phyloP scores from a whole-genome alignment of 2,329 filamentous ascomycete genomes.

The Aspergillus flavus region DNA sequence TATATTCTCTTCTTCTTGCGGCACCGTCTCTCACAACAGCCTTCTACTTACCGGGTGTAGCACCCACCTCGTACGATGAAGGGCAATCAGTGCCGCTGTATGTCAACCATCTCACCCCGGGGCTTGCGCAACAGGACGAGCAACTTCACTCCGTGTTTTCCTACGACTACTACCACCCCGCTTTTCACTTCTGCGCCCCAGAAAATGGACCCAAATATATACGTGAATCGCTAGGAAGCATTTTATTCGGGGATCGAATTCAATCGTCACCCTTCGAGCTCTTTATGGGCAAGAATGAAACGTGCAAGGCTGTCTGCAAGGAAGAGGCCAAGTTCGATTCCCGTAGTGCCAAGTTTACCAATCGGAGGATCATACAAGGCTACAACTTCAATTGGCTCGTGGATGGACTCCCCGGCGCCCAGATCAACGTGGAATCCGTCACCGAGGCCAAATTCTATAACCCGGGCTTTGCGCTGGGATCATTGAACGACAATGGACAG shows the following conservation, averaged over 20 bases:
- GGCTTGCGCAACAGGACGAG: constrained; percentile 73
- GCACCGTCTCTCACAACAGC: constrained; percentile 55
- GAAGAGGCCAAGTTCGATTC: constrained; percentile 66
- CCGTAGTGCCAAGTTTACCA: constrained; percentile 75
- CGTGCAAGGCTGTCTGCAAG: constrained; percentile 79
- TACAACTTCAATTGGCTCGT: constrained; percentile 96
- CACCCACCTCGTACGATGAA: constrained; percentile 84
- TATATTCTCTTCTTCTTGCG: constrained; percentile 34
- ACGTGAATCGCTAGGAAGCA: constrained; percentile 89
- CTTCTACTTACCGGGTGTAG: constrained; percentile 96
- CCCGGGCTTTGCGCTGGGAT: constrained; percentile 83
- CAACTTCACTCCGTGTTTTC: constrained; percentile 90
- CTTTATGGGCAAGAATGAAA: constrained; percentile 82
- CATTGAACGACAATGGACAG: constrained; percentile 54
- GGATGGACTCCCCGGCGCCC: constrained; percentile 88
- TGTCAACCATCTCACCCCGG: constrained; percentile 90
- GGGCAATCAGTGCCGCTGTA: constrained; percentile 81
- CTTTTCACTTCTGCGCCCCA: constrained; percentile 86
- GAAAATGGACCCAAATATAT: constrained; percentile 75
- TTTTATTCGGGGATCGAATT: constrained; percentile 95
- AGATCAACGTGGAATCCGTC: constrained; percentile 74
- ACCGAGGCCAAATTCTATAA: constrained; percentile 83
- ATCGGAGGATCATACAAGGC: constrained; percentile 76
- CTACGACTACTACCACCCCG: constrained; percentile 91
- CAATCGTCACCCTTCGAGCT: constrained; percentile 94